These are phyloP conservation scores for Plasmopara viticola DNA, from an alignment of 352 stramenopile genomes.

Conservation along the genomic window DNA sequence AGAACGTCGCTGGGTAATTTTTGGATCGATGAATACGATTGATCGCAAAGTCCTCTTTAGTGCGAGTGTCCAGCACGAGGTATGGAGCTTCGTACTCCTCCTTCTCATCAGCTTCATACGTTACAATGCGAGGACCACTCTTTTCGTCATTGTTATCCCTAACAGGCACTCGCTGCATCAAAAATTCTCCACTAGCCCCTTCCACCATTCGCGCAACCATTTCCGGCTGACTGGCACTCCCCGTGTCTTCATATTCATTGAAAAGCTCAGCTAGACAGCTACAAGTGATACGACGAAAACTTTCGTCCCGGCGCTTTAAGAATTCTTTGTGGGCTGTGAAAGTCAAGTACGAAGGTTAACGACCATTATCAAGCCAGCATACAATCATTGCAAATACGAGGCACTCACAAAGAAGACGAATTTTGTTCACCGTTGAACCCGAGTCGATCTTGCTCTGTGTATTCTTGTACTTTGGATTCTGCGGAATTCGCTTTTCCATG, in stretches of 20 bases:
- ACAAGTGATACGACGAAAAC: conserved; percentile 63
- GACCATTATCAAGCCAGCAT: neutral
- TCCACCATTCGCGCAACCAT: conserved; percentile 77
- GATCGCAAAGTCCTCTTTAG: conserved; percentile 57
- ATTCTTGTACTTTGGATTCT: conserved; percentile 74
- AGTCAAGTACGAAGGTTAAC: neutral
- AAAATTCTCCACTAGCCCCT: conserved; percentile 52
- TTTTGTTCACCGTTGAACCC: conserved; percentile 67
- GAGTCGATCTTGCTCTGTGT: conserved; percentile 76
- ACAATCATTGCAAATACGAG: neutral
- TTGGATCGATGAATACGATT: conserved; percentile 70
- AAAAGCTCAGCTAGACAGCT: conserved; percentile 73
- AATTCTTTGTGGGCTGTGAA: conserved; percentile 65
- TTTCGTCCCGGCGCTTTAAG: conserved; percentile 74
- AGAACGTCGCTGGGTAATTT: conserved; percentile 48
- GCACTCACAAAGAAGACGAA: conserved; percentile 61
- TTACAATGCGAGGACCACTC: conserved; percentile 57
- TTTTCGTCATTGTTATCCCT: conserved; percentile 30
- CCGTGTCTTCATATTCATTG: conserved; percentile 60
- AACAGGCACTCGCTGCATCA: conserved; percentile 57
- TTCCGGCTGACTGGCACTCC: conserved; percentile 40
- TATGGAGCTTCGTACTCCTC: conserved; percentile 76
- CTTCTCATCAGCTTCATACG: conserved; percentile 68
- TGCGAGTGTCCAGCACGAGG: conserved; percentile 60
- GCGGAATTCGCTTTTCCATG: conserved; percentile 75